Evolutionary conservation across 2,329 filamentous ascomycete genomes (phyloP).

Genomic region (Xylariaceae sp.): DNA sequence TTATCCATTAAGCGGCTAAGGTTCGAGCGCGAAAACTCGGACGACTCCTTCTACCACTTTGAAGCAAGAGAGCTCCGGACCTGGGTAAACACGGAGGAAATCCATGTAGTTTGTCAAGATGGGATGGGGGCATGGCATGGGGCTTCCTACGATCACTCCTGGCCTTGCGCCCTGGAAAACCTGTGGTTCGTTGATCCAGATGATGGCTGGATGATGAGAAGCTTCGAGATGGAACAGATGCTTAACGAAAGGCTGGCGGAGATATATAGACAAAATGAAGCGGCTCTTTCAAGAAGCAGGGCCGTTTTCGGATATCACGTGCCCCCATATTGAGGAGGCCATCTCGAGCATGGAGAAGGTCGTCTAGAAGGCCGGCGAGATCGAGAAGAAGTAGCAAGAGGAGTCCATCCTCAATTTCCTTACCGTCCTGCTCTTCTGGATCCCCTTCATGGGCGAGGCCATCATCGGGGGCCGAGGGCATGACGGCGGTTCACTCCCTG

Average conservation of each 20-base stretch:
- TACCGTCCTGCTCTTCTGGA: conserved; percentile 32
- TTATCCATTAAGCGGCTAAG: conserved; percentile 13
- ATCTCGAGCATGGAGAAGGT: conserved; percentile 28
- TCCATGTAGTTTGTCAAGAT: conserved; percentile 12
- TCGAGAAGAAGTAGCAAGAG: conserved; percentile 31
- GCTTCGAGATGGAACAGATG: conserved; percentile 10
- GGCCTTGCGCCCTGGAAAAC: conserved; percentile 15
- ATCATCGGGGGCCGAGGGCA: background rate
- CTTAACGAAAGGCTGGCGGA: conserved; percentile 2
- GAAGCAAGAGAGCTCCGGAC: background rate
- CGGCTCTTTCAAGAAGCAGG: conserved; percentile 2
- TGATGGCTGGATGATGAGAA: conserved; percentile 13
- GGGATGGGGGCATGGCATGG: conserved; percentile 13
- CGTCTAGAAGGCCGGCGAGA: conserved; percentile 28
- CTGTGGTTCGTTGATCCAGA: conserved; percentile 15
- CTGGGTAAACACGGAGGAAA: conserved; percentile 15
- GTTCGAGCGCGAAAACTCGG: conserved; percentile 14
- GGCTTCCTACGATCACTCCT: conserved; percentile 12
- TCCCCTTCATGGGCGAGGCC: conserved; percentile 28
- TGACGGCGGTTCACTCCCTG: conserved; percentile 1
- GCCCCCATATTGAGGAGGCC: conserved; percentile 15
- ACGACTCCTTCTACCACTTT: conserved; percentile 12
- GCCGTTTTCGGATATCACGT: conserved; percentile 1
- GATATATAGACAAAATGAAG: too few species aligned
- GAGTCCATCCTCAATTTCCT: conserved; percentile 35